phyloP scores from a whole-genome alignment of 2,329 filamentous ascomycete genomes.

The Tolypocladium endophyticum region DNA sequence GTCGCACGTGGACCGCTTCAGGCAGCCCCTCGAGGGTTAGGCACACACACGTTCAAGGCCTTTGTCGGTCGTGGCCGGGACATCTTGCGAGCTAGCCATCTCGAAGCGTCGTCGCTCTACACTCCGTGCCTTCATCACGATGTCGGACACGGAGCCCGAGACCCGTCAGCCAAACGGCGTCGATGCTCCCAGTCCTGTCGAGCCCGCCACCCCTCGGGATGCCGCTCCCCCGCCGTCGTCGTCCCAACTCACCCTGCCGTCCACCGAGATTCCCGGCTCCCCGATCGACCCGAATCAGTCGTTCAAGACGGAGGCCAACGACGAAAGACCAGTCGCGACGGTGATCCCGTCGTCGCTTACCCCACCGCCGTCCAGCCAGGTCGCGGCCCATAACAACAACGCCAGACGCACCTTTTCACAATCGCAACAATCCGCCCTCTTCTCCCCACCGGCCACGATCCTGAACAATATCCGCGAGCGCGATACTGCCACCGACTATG shows the following conservation, averaged over 20 bases:
- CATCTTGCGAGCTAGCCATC: background rate
- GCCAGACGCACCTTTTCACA: constrained; percentile 20
- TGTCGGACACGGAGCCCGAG: constrained; percentile 23
- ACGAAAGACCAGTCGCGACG: constrained; percentile 30
- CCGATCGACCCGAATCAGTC: constrained; percentile 37
- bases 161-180: constrained; percentile 21
- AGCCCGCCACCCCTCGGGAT: constrained; percentile 21
- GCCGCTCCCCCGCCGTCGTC: constrained; percentile 17
- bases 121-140: constrained; percentile 16
- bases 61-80: background rate
- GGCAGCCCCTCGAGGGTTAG: background rate
- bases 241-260: constrained; percentile 45
- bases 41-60: background rate
- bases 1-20: background rate
- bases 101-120: background rate
- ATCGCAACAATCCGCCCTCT: constrained; percentile 36
- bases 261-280: constrained; percentile 44
- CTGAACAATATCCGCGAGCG: constrained; percentile 22
- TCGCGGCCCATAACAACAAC: constrained; percentile 20
- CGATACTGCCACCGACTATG: constrained; percentile 27
- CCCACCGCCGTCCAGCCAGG: constrained; percentile 45
- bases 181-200: constrained; percentile 20
- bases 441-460: constrained; percentile 44
- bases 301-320: constrained; percentile 39
- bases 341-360: constrained; percentile 49